Base-by-base conservation (phyloP, 345 rosid genomes). In the Rhizophora apiculata region DNA sequence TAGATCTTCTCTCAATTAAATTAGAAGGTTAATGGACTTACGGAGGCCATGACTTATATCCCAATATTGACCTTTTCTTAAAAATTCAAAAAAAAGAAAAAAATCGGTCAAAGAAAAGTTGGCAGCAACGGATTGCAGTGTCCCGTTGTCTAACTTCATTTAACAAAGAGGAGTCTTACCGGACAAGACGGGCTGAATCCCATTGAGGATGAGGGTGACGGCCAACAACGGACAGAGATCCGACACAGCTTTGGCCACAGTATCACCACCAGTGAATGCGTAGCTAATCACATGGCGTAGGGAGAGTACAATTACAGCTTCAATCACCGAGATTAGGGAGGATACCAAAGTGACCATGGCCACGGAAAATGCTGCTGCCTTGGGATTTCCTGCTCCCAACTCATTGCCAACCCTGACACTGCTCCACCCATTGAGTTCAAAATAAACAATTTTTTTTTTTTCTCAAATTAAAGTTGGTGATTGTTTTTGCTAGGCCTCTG, bases 381-480 rank as follows among this genome's bases (percentile, higher is more conserved):
- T 75, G 2, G 84, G 86, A 55, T 83, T 72, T 6, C 86, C 78
- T 15, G 86, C 86, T 43, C 83, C 86, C 7, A 80, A 26, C 52
- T 83, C 86, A 32, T 83, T 83, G 72, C 83, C 65, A 31, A 83
- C 86, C 65, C 86, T 80, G 31, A 83, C 83, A 30, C 83, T 37
- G 70, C 27, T 21, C 21, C 21, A 32, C 6, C 56, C 19, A 10
- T 16, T 54, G 48, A 39, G 48, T 39, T 9, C 48, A 2, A 39
- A 39, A 39, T 11, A 39, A 39, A 11, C 48, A 9, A 2, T 3
- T 39, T 39, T 39, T 11, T 39, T 36, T 36, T 8, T 36, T 8
- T 10, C 10, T 39, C 2, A 43, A 43, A 15, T 13, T 13, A 43
- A 43, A 5, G 49, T 43, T 13, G 13, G 18, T 43, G 49, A 43